These are phyloP conservation scores for Leishmania tarentolae DNA, from an alignment of 208 protist genomes.

Conservation along the genomic window DNA sequence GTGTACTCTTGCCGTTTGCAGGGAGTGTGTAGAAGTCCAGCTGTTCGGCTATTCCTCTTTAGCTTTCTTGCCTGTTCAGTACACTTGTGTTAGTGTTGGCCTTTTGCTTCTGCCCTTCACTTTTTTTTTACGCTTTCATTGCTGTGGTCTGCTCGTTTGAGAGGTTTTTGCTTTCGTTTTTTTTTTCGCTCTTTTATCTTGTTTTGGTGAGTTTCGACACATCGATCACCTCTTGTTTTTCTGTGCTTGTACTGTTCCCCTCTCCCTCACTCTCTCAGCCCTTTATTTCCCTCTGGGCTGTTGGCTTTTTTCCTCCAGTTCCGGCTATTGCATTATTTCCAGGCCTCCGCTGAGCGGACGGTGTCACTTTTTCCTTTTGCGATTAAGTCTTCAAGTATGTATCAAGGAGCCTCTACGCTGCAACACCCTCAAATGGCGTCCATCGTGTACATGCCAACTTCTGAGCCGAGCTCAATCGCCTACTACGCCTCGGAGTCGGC, in stretches of 20 bases:
- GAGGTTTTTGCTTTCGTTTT: too few relatives aligned
- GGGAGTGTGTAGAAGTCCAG: background rate
- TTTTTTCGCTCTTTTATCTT: background rate
- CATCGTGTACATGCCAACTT: slow-evolving; percentile 23
- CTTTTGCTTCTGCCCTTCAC: background rate
- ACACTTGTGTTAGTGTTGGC: background rate
- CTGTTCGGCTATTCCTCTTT: background rate
- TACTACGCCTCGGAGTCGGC: slow-evolving; percentile 17
- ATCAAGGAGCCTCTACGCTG: slow-evolving; percentile 1
- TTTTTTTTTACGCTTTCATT: background rate
- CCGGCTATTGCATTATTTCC: background rate
- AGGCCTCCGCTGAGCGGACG: background rate
- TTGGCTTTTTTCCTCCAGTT: background rate
- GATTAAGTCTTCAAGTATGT: background rate
- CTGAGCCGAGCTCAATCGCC: background rate
- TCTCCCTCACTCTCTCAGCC: slow-evolving; percentile 3
- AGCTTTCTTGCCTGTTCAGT: background rate
- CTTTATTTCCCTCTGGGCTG: background rate
- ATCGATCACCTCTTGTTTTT: background rate
- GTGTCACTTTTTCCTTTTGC: slow-evolving; percentile 11
- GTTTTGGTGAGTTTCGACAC: background rate
- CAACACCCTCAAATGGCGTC: slow-evolving; percentile 17
- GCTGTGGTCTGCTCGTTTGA: background rate
- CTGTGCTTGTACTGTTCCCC: background rate
- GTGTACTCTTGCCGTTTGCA: background rate